A percentile compares a stretch with the other conserved stretches of the same genome.
phyloP scores from a whole-genome alignment of 2,329 filamentous ascomycete genomes.

The Stenocarpella maydis region DNA sequence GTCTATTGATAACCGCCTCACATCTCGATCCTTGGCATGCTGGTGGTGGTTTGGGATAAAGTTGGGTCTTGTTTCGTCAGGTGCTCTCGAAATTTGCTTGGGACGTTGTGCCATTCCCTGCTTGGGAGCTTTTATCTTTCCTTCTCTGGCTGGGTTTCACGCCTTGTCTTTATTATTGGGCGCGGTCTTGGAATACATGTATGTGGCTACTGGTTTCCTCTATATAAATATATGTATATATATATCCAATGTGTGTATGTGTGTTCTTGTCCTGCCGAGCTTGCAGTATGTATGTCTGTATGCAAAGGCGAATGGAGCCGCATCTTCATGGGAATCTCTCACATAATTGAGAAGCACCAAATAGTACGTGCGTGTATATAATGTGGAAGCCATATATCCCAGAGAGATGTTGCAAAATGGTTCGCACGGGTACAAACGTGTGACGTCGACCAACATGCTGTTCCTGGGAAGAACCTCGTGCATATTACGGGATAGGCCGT shows the following conservation, averaged over 20 bases:
- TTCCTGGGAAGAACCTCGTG: not conserved
- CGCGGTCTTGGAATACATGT: no score
- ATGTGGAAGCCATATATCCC: no score
- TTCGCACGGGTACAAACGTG: not conserved
- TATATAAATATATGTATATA: no score
- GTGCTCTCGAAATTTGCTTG: not conserved
- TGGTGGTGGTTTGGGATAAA: conserved; percentile 13
- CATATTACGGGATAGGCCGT: not conserved
- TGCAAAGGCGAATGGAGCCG: no score
- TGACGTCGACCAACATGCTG: not conserved
- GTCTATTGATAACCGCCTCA: not conserved
- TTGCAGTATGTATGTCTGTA: not conserved
- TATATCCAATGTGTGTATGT: no score
- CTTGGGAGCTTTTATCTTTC: not conserved
- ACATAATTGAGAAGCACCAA: no score
- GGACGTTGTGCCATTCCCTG: not conserved
- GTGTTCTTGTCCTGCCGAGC: no score
- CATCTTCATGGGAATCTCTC: no score
- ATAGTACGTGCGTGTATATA: not conserved
- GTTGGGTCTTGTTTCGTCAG: conserved; percentile 12
- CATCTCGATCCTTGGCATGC: conserved; percentile 4
- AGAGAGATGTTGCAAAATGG: not conserved
- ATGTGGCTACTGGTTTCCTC: not conserved
- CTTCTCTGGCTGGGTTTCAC: not conserved
- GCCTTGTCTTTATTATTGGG: not conserved